Conservation (phyloP, 2,329 filamentous ascomycete species). For the Neocucurbitaria cava region DNA sequence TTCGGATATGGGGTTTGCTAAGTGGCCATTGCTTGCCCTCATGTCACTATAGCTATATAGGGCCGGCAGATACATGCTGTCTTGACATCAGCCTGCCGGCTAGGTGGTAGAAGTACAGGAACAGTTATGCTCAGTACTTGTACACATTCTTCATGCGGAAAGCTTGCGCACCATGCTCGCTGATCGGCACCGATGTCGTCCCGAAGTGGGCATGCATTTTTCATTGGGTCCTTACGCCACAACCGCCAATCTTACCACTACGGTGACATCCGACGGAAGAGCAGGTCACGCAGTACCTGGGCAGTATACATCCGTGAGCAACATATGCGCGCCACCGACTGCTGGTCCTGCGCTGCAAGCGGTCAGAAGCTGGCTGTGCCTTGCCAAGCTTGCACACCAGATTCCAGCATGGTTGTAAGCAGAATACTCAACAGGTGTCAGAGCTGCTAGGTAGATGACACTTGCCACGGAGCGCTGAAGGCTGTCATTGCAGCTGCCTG, state of each 20-base stretch:
- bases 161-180: not conserved
- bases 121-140: conserved; percentile 2
- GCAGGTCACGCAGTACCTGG: conserved; percentile 7
- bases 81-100: conserved; percentile 17
- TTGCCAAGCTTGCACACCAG: not conserved
- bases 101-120: not conserved
- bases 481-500: conserved; percentile 20
- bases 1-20: conserved; percentile 20
- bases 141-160: conserved; percentile 10
- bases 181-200: conserved; percentile 14
- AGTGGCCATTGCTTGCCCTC: conserved; percentile 21
- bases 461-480: conserved; percentile 16
- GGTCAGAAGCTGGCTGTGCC: conserved; percentile 3
- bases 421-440: not conserved
- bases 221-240: conserved; percentile 26
- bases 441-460: conserved; percentile 1
- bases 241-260: conserved; percentile 27
- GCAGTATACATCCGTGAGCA: not conserved
- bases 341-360: conserved; percentile 1
- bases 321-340: conserved; percentile 6
- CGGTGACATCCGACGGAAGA: conserved; percentile 11
- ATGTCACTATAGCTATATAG: conserved; percentile 13
- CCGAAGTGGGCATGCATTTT: conserved; percentile 12
- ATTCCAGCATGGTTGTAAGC: conserved; percentile 4
- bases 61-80: conserved; percentile 10